Evolutionary conservation across 345 rosid genomes (phyloP).

Genomic region (Hypericum androsaemum): DNA sequence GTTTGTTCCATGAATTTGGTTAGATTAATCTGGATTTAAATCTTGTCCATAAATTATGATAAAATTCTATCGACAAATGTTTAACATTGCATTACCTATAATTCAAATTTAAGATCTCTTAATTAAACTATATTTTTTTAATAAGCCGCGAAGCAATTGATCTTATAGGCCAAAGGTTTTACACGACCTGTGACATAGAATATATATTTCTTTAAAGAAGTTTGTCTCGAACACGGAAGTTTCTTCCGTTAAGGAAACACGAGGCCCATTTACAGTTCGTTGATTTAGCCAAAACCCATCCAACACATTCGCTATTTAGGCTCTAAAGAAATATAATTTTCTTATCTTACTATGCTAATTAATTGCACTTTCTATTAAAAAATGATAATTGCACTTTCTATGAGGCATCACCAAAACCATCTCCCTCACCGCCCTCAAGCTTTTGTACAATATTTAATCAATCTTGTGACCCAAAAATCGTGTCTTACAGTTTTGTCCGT

Average conservation of each 20-base stretch:
- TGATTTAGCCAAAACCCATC: slow-evolving; percentile 4
- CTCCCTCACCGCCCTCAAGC: not conserved
- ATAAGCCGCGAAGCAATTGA: not conserved
- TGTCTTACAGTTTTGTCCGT: too few relatives aligned
- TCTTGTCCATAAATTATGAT: too few relatives aligned
- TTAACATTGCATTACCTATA: not conserved
- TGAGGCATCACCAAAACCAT: not conserved
- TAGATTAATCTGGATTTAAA: too few relatives aligned
- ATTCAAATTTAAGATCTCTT: not conserved
- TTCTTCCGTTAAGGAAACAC: slow-evolving; percentile 4
- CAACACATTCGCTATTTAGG: not conserved
- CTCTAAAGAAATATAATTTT: too few relatives aligned
- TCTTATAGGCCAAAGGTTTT: not conserved
- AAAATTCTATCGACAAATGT: too few relatives aligned
- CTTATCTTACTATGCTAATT: too few relatives aligned
- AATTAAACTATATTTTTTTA: not conserved
- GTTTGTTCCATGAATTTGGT: too few relatives aligned
- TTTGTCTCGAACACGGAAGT: not conserved
- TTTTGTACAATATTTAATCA: not conserved
- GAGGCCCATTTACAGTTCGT: slow-evolving; percentile 3
- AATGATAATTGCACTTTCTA: too few relatives aligned
- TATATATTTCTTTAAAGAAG: not conserved
- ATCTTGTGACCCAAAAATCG: too few relatives aligned
- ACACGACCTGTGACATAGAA: not conserved
- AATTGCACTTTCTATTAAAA: not conserved